Evolutionary conservation across 1,284 basidiomycete genomes (phyloP).

Genomic region (Moesziomyces globuligerus): DNA sequence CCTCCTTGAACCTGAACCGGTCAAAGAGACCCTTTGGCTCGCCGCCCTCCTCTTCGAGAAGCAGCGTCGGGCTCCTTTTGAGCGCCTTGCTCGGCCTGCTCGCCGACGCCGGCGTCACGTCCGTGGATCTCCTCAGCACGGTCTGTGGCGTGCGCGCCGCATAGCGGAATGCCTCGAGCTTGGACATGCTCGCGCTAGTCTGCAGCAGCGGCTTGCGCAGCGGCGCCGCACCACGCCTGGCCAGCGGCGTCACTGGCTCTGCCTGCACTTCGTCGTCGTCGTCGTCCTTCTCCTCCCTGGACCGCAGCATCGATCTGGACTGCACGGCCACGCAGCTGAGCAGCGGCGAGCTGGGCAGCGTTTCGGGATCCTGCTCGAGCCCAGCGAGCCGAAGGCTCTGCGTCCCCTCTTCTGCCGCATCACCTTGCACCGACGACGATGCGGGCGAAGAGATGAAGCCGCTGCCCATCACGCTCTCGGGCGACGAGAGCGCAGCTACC

Average conservation of each 20-base stretch:
- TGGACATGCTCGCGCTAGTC: conserved; percentile 36
- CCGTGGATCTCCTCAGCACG: conserved; percentile 5
- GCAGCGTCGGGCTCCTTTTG: conserved; percentile 29
- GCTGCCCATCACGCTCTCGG: conserved; percentile 21
- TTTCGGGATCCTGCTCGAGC: conserved; percentile 6
- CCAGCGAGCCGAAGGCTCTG: conserved; percentile 1
- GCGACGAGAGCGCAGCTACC: conserved; percentile 22
- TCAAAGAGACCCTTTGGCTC: conserved; percentile 16
- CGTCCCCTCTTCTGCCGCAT: background rate
- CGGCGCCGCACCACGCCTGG: background rate
- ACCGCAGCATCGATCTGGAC: background rate
- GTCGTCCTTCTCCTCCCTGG: conserved; percentile 8
- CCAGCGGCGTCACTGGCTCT: conserved; percentile 27
- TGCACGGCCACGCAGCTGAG: background rate
- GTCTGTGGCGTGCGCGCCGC: conserved; percentile 8
- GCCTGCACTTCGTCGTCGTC: conserved; percentile 7
- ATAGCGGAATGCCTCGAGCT: conserved; percentile 42
- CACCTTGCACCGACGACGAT: conserved; percentile 24
- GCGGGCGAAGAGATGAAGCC: conserved; percentile 48
- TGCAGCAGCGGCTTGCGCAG: conserved; percentile 16
- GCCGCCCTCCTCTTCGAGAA: conserved; percentile 7
- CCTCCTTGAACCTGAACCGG: conserved; percentile 19
- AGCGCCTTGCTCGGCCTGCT: conserved; percentile 21
- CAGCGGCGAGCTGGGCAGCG: conserved; percentile 22
- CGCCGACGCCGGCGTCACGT: background rate